Conservation (phyloP, 805 yeast species). For the Hagleromyces aurorensis region DNA sequence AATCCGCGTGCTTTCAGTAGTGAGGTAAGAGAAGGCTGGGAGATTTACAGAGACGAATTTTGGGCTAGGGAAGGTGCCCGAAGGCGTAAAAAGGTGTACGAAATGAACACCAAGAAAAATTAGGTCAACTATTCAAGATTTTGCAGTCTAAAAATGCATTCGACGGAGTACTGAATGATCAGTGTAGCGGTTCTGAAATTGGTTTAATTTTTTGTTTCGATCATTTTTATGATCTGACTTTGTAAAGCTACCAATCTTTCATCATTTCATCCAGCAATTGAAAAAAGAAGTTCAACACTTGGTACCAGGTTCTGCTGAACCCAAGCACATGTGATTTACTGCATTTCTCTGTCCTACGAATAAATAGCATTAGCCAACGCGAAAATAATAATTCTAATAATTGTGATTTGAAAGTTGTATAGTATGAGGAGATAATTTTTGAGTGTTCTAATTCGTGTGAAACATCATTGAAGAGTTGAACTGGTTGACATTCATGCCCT, state of each 20-base stretch:
- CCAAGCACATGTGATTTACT: too few species aligned
- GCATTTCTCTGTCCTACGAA: too few species aligned
- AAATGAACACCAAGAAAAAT: slow-evolving; percentile 1
- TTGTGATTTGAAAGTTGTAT: too few species aligned
- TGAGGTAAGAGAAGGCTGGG: slow-evolving; percentile 91
- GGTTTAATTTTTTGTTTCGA: slow-evolving; percentile 9
- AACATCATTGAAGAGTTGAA: too few species aligned
- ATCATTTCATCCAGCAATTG: slow-evolving; percentile 5
- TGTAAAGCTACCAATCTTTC: slow-evolving; percentile 8
- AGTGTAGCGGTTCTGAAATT: slow-evolving; percentile 22
- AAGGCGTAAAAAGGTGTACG: slow-evolving; percentile 35
- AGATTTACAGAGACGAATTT: slow-evolving; percentile 82
- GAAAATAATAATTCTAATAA: too few species aligned
- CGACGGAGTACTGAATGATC: slow-evolving; percentile 2
- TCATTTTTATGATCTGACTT: slow-evolving; percentile 5
- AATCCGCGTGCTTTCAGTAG: slow-evolving; percentile 77
- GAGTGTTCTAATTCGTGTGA: too few species aligned
- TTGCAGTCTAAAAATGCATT: not conserved
- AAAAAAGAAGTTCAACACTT: too few species aligned
- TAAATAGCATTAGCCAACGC: too few species aligned
- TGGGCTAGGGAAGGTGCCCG: slow-evolving; percentile 81
- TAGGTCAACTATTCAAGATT: not conserved
- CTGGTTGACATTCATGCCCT: too few species aligned
- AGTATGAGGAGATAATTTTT: too few species aligned
- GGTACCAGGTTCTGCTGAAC: too few species aligned